A percentile compares a stretch with the other conserved stretches of the same genome.
phyloP scores from a whole-genome alignment of 768 basidiomycete genomes.

The Suillus hirtellus region DNA sequence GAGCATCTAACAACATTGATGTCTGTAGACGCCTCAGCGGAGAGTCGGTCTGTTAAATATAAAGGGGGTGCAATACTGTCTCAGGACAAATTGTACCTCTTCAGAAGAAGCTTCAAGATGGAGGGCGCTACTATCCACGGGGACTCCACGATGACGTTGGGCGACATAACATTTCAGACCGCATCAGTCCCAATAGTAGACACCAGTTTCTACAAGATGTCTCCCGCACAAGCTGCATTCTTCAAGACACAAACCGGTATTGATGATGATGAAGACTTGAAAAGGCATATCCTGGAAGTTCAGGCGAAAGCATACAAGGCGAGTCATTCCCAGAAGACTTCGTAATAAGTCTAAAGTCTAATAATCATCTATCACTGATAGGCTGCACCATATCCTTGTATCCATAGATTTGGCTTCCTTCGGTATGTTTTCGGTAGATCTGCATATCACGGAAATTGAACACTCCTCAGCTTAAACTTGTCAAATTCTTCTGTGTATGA shows the following conservation, averaged over 20 bases:
- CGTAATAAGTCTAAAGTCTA: not conserved
- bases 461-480: not conserved
- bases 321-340: not conserved
- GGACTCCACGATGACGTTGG: not conserved
- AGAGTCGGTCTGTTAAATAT: not conserved
- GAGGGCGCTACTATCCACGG: not conserved
- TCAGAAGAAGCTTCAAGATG: not conserved
- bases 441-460: not conserved
- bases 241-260: conserved; percentile 28
- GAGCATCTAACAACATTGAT: not conserved
- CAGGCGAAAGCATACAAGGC: conserved; percentile 31
- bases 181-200: not conserved
- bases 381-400: conserved; percentile 25
- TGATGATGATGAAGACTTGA: conserved; percentile 26
- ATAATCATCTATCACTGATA: not conserved
- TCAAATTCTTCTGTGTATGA: not conserved
- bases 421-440: conserved; percentile 13
- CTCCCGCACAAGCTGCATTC: conserved; percentile 18
- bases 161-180: not conserved
- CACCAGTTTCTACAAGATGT: conserved; percentile 1
- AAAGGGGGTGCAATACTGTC: not conserved
- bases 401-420: conserved; percentile 24
- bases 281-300: conserved; percentile 26
- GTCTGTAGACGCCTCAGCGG: not conserved
- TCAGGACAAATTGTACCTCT: not conserved